Percentiles rank a stretch among this genome's conserved stretches.
These are phyloP conservation scores for Apocynum venetum DNA, from an alignment of 257 asterid genomes.

Conservation along the genomic window DNA sequence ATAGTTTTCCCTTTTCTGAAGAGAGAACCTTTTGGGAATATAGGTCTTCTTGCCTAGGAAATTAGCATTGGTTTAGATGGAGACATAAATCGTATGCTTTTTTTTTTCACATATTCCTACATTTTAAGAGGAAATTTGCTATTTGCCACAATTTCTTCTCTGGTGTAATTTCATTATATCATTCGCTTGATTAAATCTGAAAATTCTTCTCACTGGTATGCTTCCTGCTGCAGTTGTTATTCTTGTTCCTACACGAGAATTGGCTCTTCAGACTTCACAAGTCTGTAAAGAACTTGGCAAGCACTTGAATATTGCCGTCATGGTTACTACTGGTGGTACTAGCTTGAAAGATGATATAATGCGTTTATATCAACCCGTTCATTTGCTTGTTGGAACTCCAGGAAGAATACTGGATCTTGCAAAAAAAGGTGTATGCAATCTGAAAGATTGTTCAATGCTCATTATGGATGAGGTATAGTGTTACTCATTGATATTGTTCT, in stretches of 20 bases:
- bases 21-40: neutral
- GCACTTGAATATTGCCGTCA: constrained; percentile 66
- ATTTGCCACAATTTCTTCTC: neutral
- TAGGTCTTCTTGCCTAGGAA: neutral
- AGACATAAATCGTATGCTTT: neutral
- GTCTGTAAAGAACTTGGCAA: constrained; percentile 91
- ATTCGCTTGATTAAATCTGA: neutral
- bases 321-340: constrained; percentile 92
- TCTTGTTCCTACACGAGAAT: constrained; percentile 80
- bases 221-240: constrained; percentile 53
- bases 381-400: constrained; percentile 89
- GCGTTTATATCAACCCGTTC: constrained; percentile 92
- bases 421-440: constrained; percentile 56
- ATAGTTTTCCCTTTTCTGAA: neutral
- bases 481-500: neutral
- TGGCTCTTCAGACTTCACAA: constrained; percentile 89
- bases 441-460: constrained; percentile 63
- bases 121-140: neutral
- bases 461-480: constrained; percentile 75
- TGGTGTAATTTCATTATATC: neutral
- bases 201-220: constrained; percentile 10
- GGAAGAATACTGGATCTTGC: constrained; percentile 90
- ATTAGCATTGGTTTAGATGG: neutral
- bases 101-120: neutral
- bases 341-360: constrained; percentile 86